Conservation (phyloP, 805 yeast genomes). For the Saccharomycopsis sp. region DNA sequence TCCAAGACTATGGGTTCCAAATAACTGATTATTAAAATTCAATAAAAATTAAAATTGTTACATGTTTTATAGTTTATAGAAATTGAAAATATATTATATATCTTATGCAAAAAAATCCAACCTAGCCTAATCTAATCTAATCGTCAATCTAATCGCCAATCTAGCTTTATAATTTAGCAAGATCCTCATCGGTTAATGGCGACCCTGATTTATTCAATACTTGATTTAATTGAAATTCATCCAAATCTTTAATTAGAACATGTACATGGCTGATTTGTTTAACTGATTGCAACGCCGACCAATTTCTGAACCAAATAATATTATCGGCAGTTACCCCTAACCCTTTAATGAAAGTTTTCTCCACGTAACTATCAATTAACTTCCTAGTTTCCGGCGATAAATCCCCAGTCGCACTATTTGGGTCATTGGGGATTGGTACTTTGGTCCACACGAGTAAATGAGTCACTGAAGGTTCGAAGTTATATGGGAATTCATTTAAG, state of each 20-base stretch:
- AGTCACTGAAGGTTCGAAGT: constrained; percentile 41
- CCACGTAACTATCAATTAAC: constrained; percentile 39
- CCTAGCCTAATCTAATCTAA: too few species aligned
- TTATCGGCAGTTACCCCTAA: constrained; percentile 33
- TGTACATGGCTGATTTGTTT: constrained; percentile 65
- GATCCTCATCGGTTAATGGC: constrained; percentile 1
- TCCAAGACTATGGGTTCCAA: constrained; percentile 5
- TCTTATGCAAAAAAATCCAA: too few species aligned
- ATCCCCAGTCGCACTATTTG: constrained; percentile 43
- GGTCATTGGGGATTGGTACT: constrained; percentile 45
- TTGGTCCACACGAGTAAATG: constrained; percentile 70
- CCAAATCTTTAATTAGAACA: constrained; percentile 43
- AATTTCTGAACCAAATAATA: constrained; percentile 64
- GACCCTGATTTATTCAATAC: constrained; percentile 1
- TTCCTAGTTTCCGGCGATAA: constrained; percentile 36
- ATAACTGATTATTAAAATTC: constrained; percentile 1
- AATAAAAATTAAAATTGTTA: not conserved
- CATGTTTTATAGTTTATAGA: not conserved
- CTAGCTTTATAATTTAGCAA: not conserved
- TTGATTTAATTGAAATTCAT: constrained; percentile 23
- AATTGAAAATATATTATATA: too few species aligned
- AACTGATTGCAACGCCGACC: constrained; percentile 64
- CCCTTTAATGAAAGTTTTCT: constrained; percentile 41
- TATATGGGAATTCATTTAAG: constrained; percentile 61
- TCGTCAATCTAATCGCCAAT: not conserved